phyloP scores from a whole-genome alignment of 371 early-diverging fungal species.

The Cokeromyces recurvatus region DNA sequence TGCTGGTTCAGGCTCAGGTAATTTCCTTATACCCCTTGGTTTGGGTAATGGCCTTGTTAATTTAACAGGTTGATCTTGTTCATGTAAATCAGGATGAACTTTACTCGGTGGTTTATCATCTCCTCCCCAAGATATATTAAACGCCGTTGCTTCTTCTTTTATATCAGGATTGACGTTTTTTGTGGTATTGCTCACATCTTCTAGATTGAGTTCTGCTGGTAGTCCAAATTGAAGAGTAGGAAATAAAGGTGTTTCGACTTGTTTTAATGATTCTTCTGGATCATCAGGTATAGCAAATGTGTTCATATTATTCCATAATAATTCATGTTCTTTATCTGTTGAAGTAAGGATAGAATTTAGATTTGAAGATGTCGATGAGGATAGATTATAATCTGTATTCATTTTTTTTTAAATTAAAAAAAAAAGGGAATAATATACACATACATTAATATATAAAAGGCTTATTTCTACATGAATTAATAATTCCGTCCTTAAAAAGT shows the following conservation, averaged over 20 bases:
- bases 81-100: conserved; percentile 18
- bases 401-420: too few relatives aligned
- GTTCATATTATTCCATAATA: conserved; percentile 15
- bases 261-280: not conserved
- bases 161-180: too few relatives aligned
- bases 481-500: too few relatives aligned
- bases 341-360: too few relatives aligned
- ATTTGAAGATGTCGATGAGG: too few relatives aligned
- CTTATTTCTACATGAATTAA: too few relatives aligned
- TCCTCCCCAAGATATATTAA: conserved; percentile 50
- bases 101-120: conserved; percentile 39
- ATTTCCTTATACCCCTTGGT: conserved; percentile 38
- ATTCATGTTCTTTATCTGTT: not conserved
- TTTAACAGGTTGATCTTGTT: conserved; percentile 6
- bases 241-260: not conserved
- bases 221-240: not conserved
- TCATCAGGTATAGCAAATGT: conserved; percentile 14
- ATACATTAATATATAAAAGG: too few relatives aligned
- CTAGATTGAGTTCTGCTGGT: too few relatives aligned
- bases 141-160: conserved; percentile 4
- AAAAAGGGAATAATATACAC: too few relatives aligned
- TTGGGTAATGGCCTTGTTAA: conserved; percentile 35
- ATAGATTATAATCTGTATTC: too few relatives aligned
- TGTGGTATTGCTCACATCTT: not conserved
- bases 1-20: conserved; percentile 44